phyloP scores from a whole-genome alignment of 306 rosid genomes.

The Nissolia schottii region DNA sequence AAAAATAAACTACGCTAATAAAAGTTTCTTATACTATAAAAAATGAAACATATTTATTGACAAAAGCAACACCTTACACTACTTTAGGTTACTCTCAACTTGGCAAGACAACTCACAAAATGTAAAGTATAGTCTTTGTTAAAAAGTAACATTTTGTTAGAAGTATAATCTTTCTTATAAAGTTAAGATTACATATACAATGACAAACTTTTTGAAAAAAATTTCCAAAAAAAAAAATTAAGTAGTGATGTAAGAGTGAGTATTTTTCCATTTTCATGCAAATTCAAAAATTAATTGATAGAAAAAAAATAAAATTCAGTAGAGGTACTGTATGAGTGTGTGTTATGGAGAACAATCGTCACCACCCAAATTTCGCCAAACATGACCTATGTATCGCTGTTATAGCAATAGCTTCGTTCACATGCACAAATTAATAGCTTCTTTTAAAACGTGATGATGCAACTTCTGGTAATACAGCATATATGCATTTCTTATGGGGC shows the following conservation, averaged over 20 bases:
- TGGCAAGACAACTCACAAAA: no score
- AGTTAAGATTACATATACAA: no score
- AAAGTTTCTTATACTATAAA: no score
- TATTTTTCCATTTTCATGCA: neutral
- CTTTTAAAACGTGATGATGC: conserved; percentile 37
- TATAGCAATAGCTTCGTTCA: conserved; percentile 19
- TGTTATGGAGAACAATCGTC: neutral
- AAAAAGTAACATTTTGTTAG: no score
- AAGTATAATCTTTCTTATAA: no score
- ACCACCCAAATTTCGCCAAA: conserved; percentile 20
- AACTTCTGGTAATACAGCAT: conserved; percentile 34
- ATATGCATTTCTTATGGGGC: conserved; percentile 24
- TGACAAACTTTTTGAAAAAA: no score
- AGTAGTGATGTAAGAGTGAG: neutral
- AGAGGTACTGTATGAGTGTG: neutral
- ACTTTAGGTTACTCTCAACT: no score
- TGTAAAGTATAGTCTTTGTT: no score
- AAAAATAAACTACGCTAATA: no score
- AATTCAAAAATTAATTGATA: neutral
- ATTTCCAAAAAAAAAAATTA: neutral
- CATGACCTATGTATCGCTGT: conserved; percentile 7
- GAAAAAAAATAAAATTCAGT: neutral
- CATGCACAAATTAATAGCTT: conserved; percentile 36
- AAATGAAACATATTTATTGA: no score
- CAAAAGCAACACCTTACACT: no score